Evolutionary conservation across 2,329 filamentous ascomycete genomes (phyloP), one percentile per base, ranked within the genome.

Genomic region (Tolypocladium tropicale): DNA sequence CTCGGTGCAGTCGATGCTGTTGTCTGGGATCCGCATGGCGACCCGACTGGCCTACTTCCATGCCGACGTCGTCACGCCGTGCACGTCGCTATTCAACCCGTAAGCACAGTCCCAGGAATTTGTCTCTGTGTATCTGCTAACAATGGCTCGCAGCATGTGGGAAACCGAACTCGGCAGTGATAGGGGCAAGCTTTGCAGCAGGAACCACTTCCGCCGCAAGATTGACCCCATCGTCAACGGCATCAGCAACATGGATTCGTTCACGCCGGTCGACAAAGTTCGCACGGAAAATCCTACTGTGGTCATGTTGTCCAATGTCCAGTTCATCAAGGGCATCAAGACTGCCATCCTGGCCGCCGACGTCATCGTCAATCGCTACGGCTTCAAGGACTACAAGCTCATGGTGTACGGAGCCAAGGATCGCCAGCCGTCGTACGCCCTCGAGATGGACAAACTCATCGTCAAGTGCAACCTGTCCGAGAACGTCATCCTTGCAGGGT

Each of bases 151-250:
- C 25, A 63, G 62, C 1, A 80, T 79, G 53, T 85, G 82, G 82
- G 82, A 85, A 62, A 74, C 79, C 4, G 82, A 85, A 61, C 79
- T 84, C 30, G 82, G 82, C 41, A 83, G 79, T 14, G 75, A 76
- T 55, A 76, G 82, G 60, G 81, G 82, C 21, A 72, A 72, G 18
- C 73, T 83, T 43, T 76, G 79, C 55, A 80, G 82, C 62, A 76
- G 79, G 58, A 81, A 81, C 57, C 72, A 74, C 10, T 84, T 83
- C 71, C 72, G 71, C 51, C 75, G 81, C 53, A 84, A 84, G 64
- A 79, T 86, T 48, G 82, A 85, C 59, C 82, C 83, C 1, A 81
- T 86, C 37, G 81, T 85, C 60, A 86, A 86, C 62, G 82, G 82
- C 53, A 84, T 85, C 60, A 78, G 78, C 52, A 80, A 85, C 63